A percentile compares a stretch with the other conserved stretches of the same genome.
phyloP scores from a whole-genome alignment of 2,329 filamentous ascomycete genomes.

The Colletotrichum sp. region DNA sequence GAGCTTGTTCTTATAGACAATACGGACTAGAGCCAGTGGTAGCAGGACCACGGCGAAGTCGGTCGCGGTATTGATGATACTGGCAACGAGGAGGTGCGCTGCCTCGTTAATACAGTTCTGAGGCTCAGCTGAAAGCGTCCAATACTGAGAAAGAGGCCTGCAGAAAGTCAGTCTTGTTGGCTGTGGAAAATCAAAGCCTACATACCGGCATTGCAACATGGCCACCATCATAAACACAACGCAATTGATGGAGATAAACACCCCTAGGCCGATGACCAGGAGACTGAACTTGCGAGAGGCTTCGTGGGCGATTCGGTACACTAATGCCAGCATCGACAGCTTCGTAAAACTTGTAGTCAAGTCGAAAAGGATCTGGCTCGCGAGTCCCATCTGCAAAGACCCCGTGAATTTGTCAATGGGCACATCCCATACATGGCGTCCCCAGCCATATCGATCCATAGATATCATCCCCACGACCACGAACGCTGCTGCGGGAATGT shows the following conservation, averaged over 20 bases:
- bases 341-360: slow-evolving; percentile 43
- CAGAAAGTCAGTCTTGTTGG: slow-evolving; percentile 23
- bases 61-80: slow-evolving; percentile 64
- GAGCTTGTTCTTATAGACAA: slow-evolving; percentile 40
- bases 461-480: slow-evolving; percentile 32
- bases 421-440: slow-evolving; percentile 39
- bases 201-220: slow-evolving; percentile 43
- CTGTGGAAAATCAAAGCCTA: not conserved
- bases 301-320: slow-evolving; percentile 39
- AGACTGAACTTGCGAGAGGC: slow-evolving; percentile 33
- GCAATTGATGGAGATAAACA: slow-evolving; percentile 33
- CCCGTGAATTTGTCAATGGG: slow-evolving; percentile 23
- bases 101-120: slow-evolving; percentile 54
- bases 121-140: slow-evolving; percentile 35
- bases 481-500: slow-evolving; percentile 37
- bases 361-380: slow-evolving; percentile 40
- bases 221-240: slow-evolving; percentile 40
- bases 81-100: slow-evolving; percentile 56
- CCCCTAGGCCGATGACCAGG: slow-evolving; percentile 32
- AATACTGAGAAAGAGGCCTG: slow-evolving; percentile 43
- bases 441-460: slow-evolving; percentile 31
- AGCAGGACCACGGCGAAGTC: slow-evolving; percentile 61
- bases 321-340: slow-evolving; percentile 43
- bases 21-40: slow-evolving; percentile 50
- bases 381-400: slow-evolving; percentile 34